These are phyloP conservation scores for Fonsecaea multimorphosa DNA, from an alignment of 2,329 filamentous ascomycete genomes.

Conservation along the genomic window DNA sequence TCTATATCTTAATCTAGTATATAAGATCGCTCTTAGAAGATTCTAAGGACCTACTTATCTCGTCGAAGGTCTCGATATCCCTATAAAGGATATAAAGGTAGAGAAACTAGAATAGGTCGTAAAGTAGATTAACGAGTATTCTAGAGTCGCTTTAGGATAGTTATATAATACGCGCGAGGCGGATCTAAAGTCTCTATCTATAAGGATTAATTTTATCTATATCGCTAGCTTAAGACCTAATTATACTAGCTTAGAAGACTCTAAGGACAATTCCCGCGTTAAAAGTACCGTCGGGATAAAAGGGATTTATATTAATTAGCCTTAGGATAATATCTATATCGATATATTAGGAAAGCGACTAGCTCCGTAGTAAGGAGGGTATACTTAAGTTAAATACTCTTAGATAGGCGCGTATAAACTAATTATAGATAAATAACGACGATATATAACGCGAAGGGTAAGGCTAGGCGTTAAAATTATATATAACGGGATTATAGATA, in stretches of 20 bases:
- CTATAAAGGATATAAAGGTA: background rate
- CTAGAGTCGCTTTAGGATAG: background rate
- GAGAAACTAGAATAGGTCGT: background rate
- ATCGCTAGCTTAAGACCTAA: no score
- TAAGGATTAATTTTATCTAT: no score
- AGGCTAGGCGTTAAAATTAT: background rate
- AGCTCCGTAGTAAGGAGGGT: background rate
- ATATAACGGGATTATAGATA: background rate
- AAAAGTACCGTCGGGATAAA: background rate
- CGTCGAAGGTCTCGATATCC: background rate
- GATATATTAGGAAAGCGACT: background rate
- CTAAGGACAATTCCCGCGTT: no score
- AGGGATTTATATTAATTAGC: conserved; percentile 1
- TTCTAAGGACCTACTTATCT: background rate
- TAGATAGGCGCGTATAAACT: background rate
- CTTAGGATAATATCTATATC: background rate
- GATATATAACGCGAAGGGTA: background rate
- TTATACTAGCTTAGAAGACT: no score
- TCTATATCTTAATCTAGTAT: conserved; percentile 6
- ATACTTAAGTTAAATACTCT: background rate
- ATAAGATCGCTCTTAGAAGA: background rate
- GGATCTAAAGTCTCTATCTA: no score
- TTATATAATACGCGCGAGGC: conserved; percentile 7
- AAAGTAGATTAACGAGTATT: background rate
- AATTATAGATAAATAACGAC: background rate